These are phyloP conservation scores for Komagataella pastoris DNA, from an alignment of 805 yeast genomes.

Conservation along the genomic window DNA sequence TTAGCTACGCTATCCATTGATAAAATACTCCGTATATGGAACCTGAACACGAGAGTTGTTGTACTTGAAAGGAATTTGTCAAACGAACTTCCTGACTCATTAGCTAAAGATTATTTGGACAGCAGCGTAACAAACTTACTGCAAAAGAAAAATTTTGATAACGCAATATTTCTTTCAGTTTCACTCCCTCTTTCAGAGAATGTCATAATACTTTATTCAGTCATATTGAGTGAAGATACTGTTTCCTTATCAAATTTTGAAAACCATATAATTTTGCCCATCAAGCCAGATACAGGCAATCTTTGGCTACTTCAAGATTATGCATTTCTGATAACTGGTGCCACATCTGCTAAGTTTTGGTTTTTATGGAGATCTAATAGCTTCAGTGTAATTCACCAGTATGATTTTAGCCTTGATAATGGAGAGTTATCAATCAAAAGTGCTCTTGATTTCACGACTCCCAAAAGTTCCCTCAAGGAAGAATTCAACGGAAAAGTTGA, in stretches of 20 bases:
- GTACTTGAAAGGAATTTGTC: slow-evolving; percentile 11
- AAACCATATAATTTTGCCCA: neutral
- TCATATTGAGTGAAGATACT: too few relatives aligned
- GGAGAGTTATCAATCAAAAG: slow-evolving; percentile 18
- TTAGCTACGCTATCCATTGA: slow-evolving; percentile 40
- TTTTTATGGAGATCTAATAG: slow-evolving; percentile 3
- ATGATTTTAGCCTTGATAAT: slow-evolving; percentile 13
- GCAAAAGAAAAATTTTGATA: too few relatives aligned
- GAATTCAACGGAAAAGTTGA: neutral
- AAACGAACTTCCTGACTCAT: slow-evolving; percentile 8
- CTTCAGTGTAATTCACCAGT: neutral
- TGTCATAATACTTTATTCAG: neutral
- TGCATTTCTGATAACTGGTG: neutral
- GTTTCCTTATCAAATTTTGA: neutral
- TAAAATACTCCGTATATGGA: slow-evolving; percentile 48
- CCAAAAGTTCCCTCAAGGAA: neutral
- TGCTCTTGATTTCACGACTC: slow-evolving; percentile 1
- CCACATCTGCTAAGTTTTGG: neutral
- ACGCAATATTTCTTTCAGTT: neutral
- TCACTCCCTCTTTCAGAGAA: neutral
- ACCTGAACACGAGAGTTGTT: slow-evolving; percentile 21
- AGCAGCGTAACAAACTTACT: slow-evolving; percentile 6
- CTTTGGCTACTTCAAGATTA: neutral
- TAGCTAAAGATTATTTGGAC: slow-evolving; percentile 1
- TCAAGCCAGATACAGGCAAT: neutral